These are phyloP conservation scores for Rhizopus microsporus DNA, from an alignment of 371 early-diverging fungal genomes.

Conservation along the genomic window DNA sequence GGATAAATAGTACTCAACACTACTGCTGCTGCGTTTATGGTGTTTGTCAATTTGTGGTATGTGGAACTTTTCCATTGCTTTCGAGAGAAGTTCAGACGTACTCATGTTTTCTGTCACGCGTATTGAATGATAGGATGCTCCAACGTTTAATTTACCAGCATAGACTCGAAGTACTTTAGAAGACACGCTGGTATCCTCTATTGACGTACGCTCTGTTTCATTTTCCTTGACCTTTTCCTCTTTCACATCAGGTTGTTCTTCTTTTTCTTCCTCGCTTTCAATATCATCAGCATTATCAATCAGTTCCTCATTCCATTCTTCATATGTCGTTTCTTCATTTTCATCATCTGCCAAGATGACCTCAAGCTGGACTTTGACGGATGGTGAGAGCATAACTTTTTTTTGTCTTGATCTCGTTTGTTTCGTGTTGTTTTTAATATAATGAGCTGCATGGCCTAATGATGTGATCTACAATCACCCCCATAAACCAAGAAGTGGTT, in stretches of 20 bases:
- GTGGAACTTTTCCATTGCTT: conserved; percentile 51
- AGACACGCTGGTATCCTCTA: background rate
- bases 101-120: conserved; percentile 43
- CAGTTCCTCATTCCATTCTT: conserved; percentile 34
- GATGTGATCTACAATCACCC: conserved; percentile 26
- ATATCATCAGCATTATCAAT: conserved; percentile 2
- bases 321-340: conserved; percentile 28
- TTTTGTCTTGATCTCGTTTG: conserved; percentile 1
- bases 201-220: background rate
- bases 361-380: conserved; percentile 25
- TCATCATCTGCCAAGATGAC: conserved; percentile 19
- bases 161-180: conserved; percentile 39
- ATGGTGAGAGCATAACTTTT: conserved; percentile 23
- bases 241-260: background rate
- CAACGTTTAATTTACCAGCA: conserved; percentile 57
- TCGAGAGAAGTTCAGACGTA: conserved; percentile 44
- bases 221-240: background rate
- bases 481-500: too few species aligned
- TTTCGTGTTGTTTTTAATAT: conserved; percentile 11
- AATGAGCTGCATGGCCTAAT: conserved; percentile 23
- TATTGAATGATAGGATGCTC: conserved; percentile 56
- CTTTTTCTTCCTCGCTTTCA: conserved; percentile 9
- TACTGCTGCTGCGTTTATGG: conserved; percentile 28
- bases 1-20: conserved; percentile 50
- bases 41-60: conserved; percentile 33